A percentile compares a stretch with the other conserved stretches of the same genome.
phyloP scores from a whole-genome alignment of 163 green algal genomes.

The Chlamydomonas reinhardtii region DNA sequence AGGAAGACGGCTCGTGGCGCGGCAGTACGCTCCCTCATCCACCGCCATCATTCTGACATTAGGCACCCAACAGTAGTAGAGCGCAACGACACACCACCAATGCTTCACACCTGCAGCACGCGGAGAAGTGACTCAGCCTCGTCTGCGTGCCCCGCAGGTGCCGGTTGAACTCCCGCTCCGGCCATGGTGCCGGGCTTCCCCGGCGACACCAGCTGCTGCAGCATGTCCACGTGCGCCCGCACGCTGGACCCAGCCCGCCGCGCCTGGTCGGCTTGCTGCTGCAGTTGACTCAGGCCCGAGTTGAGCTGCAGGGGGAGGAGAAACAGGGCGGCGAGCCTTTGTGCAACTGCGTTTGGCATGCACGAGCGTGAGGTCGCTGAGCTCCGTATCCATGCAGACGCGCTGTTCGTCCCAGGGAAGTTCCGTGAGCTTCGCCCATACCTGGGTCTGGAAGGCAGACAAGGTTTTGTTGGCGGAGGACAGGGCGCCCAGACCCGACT shows the following conservation, averaged over 20 bases:
- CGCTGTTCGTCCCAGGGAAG: too few relatives aligned
- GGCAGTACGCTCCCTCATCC: too few relatives aligned
- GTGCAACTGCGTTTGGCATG: too few relatives aligned
- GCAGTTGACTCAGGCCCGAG: slow-evolving; percentile 12
- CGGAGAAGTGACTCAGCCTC: slow-evolving; percentile 19
- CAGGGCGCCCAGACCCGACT: slow-evolving; percentile 16
- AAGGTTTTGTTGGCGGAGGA: slow-evolving; percentile 18
- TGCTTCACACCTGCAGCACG: slow-evolving; percentile 22
- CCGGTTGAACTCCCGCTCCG: too few relatives aligned
- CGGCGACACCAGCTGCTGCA: slow-evolving; percentile 24
- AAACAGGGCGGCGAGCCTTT: too few relatives aligned
- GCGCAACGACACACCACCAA: background rate
- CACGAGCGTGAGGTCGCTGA: too few relatives aligned
- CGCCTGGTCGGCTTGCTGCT: slow-evolving; percentile 4
- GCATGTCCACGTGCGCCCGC: slow-evolving; percentile 13
- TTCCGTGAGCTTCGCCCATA: too few relatives aligned
- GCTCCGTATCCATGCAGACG: too few relatives aligned
- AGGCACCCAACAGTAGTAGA: background rate
- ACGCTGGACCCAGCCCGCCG: slow-evolving; percentile 2
- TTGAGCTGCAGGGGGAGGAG: slow-evolving; percentile 4
- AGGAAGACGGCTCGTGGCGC: background rate
- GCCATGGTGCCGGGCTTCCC: background rate
- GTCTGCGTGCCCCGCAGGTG: background rate
- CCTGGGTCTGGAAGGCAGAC: slow-evolving; percentile 21
- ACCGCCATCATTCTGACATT: background rate